Conservation (phyloP, 257 asterid species). For the Solanum etuberosum region DNA sequence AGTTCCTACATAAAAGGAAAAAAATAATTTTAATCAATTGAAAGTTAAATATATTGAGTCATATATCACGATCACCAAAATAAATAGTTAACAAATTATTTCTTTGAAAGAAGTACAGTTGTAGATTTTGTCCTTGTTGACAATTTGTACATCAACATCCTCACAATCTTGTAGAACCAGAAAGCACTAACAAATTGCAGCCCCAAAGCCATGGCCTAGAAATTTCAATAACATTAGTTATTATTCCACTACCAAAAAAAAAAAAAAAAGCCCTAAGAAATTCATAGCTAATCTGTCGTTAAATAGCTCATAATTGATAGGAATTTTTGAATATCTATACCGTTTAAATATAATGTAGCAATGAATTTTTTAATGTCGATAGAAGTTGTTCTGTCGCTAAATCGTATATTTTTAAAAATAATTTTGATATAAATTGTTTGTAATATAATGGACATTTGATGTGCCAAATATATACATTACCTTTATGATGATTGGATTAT, state of each 20-base stretch:
- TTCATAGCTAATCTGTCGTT: background rate
- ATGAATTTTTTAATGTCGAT: background rate
- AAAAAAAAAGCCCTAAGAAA: background rate
- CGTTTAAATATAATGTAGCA: background rate
- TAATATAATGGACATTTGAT: rapidly evolving
- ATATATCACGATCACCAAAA: rapidly evolving
- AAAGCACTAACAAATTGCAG: conserved; percentile 68
- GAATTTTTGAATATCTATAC: rapidly evolving
- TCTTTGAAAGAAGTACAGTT: conserved; percentile 9
- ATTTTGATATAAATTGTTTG: background rate
- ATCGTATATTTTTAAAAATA: background rate
- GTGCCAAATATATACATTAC: conserved; percentile 13
- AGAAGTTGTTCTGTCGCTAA: background rate
- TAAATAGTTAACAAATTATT: background rate
- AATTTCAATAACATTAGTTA: background rate
- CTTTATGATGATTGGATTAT: conserved; percentile 72
- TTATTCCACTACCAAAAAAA: background rate
- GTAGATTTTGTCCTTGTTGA: conserved; percentile 27
- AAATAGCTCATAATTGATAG: background rate
- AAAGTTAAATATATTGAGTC: background rate
- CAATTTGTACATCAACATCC: conserved; percentile 62
- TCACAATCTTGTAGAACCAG: conserved; percentile 85
- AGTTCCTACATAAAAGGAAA: background rate
- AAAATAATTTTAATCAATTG: background rate
- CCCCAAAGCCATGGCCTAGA: conserved; percentile 83